Evolutionary conservation across 192 early-diverging fungal species (phyloP).

Genomic region (Backusella liffmaniae): DNA sequence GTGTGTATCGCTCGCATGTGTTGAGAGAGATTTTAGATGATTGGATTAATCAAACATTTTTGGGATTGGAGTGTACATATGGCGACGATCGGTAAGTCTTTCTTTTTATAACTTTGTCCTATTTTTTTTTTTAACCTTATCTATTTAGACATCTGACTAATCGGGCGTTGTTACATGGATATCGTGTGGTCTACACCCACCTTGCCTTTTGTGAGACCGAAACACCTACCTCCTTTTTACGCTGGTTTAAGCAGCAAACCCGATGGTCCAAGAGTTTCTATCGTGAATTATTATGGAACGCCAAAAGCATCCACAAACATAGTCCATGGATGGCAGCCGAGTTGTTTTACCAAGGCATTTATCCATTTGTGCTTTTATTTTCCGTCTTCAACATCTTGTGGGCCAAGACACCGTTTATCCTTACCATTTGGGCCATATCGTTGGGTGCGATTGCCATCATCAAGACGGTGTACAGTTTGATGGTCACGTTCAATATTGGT

Average conservation of each 20-base stretch:
- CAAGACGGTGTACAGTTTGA: conserved; percentile 45
- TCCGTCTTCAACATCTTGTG: conserved; percentile 43
- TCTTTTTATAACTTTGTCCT: not conserved
- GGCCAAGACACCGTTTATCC: conserved; percentile 27
- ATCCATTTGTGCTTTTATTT: conserved; percentile 60
- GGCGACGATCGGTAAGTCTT: conserved; percentile 51
- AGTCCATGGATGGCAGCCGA: conserved; percentile 62
- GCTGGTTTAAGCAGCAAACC: conserved; percentile 64
- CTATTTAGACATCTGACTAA: conserved; percentile 53
- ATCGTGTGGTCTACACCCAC: conserved; percentile 54
- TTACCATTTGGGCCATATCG: conserved; percentile 47
- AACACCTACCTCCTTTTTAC: conserved; percentile 53
- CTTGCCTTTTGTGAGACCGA: conserved; percentile 61
- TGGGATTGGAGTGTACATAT: conserved; percentile 62
- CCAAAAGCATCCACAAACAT: conserved; percentile 49
- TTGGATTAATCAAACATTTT: conserved; percentile 55
- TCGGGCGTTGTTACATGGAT: conserved; percentile 44
- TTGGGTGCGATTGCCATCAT: conserved; percentile 43
- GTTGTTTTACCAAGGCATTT: conserved; percentile 56
- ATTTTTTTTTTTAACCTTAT: not conserved
- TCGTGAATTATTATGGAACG: conserved; percentile 52
- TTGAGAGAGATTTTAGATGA: conserved; percentile 50
- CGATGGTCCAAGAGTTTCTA: conserved; percentile 67
- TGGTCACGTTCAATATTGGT: conserved; percentile 36
- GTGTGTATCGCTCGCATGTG: conserved; percentile 53